Evolutionary conservation across 805 yeast species (phyloP), one percentile per base, ranked within the genome.

Genomic region (Barnettozyma botsteinii): DNA sequence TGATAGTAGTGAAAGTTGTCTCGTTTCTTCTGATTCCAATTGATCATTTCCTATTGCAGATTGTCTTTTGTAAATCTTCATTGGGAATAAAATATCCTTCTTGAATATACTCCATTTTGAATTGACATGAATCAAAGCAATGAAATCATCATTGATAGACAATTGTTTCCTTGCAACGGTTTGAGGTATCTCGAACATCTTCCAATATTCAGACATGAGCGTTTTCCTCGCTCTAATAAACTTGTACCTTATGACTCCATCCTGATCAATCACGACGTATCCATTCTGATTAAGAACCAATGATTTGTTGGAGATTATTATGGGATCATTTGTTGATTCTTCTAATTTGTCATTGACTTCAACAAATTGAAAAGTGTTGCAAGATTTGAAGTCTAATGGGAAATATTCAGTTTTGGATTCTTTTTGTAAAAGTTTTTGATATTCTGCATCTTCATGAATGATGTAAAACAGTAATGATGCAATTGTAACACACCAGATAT

Each of bases 31-130:
- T n/a, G 37, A 6, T 32, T 11, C 13, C 15, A n/a, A n/a, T n/a
- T n/a, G n/a, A n/a, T 35, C 31, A 4, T 13, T 14, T 7, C 15
- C 15, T 11, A 19, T 17, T 20, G 25, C 25, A 19, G n/a, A 12
- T 26, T 24, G 33, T 20, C 13, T 26, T 31, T 31, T 34, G 21
- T 21, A 15, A 9, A 23, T 31, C n/a, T 30, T 30, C 23, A 40
- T 14, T 2, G 43, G 43, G 15, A 40, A 40, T 15, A 26, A 40
- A 11, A 40, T 36, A 34, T 36, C 37, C 28, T 40, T 40, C 15
- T 36, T 31, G 30, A 36, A 40, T 11, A 40, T 40, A 19, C 43
- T 40, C 43, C 43, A 40, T 18, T 27, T 40, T 4, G 43, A 32
- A 25, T 40, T 40, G 14, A 36, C n/a, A 15, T 40, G 37, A 6